phyloP scores from a whole-genome alignment of 345 rosid species.

The Heritiera littoralis region DNA sequence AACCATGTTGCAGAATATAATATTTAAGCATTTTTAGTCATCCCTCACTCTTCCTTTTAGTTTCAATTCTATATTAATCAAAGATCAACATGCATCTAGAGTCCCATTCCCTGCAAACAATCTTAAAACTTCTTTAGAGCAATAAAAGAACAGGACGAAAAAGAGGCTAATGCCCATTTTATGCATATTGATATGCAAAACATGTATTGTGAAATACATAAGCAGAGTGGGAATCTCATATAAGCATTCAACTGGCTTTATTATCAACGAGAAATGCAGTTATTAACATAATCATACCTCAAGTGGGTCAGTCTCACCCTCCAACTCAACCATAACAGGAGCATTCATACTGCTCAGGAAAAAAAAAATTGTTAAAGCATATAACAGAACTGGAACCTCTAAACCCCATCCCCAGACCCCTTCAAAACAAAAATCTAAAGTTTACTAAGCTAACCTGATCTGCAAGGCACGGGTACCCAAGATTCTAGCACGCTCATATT shows the following conservation, averaged over 20 bases:
- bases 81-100: background rate
- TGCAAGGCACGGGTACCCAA: slow-evolving; percentile 85
- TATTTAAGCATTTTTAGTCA: background rate
- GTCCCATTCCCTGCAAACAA: background rate
- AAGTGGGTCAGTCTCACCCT: slow-evolving; percentile 87
- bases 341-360: slow-evolving; percentile 80
- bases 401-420: background rate
- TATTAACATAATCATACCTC: slow-evolving; percentile 46
- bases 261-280: background rate
- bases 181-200: background rate
- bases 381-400: background rate
- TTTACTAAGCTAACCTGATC: slow-evolving; percentile 53
- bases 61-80: background rate
- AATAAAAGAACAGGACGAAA: background rate
- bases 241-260: background rate
- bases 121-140: background rate
- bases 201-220: background rate
- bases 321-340: slow-evolving; percentile 90
- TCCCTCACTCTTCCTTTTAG: background rate
- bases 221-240: background rate
- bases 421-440: background rate
- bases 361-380: background rate
- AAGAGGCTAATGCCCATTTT: background rate
- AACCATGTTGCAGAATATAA: background rate
- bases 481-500: slow-evolving; percentile 83